Evolutionary conservation across 192 early-diverging fungal species (phyloP).

Genomic region (Geosiphon pyriformis): DNA sequence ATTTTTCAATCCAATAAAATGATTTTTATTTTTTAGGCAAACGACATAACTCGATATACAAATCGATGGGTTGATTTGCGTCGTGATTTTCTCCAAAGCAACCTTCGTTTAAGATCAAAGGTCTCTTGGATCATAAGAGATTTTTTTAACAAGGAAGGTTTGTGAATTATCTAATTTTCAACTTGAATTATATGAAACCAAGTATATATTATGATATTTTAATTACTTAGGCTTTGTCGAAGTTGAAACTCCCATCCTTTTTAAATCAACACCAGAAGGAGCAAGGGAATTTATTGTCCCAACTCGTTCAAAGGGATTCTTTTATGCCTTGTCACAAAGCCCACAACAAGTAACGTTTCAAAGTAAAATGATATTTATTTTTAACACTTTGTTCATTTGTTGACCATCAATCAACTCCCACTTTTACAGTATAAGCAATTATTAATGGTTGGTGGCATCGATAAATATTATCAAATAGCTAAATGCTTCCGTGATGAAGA

Average conservation of each 20-base stretch:
- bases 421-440: conserved; percentile 81
- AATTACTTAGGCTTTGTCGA: conserved; percentile 65
- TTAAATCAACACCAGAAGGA: conserved; percentile 91
- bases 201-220: background rate
- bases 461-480: conserved; percentile 90
- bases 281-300: conserved; percentile 93
- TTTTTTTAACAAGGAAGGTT: conserved; percentile 60
- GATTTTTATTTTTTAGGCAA: conserved; percentile 43
- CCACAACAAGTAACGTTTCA: conserved; percentile 79
- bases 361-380: too few relatives aligned
- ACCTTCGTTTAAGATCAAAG: conserved; percentile 64
- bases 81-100: conserved; percentile 65
- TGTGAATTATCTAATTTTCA: too few relatives aligned
- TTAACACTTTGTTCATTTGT: too few relatives aligned
- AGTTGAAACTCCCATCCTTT: conserved; percentile 88
- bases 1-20: conserved; percentile 24
- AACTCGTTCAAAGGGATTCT: conserved; percentile 63
- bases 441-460: conserved; percentile 84
- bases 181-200: conserved; percentile 3
- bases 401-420: too few relatives aligned
- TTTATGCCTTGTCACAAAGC: conserved; percentile 87
- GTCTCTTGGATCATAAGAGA: conserved; percentile 63
- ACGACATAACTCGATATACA: conserved; percentile 70
- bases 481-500: conserved; percentile 91
- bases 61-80: conserved; percentile 81